These are phyloP conservation scores for Crithidia brevicula DNA, from an alignment of 208 protist genomes.

Conservation along the genomic window DNA sequence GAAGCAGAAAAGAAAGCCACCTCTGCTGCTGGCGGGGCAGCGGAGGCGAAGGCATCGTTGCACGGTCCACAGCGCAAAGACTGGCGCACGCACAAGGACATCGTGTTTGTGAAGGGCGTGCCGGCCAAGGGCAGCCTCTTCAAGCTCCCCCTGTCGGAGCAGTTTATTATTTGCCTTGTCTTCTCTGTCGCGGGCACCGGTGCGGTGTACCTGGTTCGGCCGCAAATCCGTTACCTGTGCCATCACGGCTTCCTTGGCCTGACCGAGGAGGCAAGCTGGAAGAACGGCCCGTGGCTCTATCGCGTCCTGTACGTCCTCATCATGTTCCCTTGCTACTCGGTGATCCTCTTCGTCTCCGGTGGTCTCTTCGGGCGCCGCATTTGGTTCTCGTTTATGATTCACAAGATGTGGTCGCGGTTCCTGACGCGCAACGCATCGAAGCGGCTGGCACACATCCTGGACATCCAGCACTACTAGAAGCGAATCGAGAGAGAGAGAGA, in stretches of 20 bases:
- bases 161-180: slow-evolving; percentile 82
- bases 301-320: slow-evolving; percentile 78
- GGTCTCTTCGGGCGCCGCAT: slow-evolving; percentile 80
- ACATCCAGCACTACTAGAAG: slow-evolving; percentile 83
- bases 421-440: slow-evolving; percentile 57
- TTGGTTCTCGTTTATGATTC: slow-evolving; percentile 92
- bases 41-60: slow-evolving; percentile 26
- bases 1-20: slow-evolving; percentile 36
- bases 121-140: slow-evolving; percentile 76
- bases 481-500: too few species aligned
- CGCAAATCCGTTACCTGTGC: slow-evolving; percentile 73
- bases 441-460: slow-evolving; percentile 63
- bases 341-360: slow-evolving; percentile 75
- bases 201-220: slow-evolving; percentile 73
- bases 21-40: slow-evolving; percentile 23
- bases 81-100: slow-evolving; percentile 78
- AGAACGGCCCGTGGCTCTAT: slow-evolving; percentile 86
- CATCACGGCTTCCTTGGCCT: slow-evolving; percentile 81
- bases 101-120: slow-evolving; percentile 84
- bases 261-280: slow-evolving; percentile 70
- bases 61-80: slow-evolving; percentile 66
- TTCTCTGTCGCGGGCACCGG: slow-evolving; percentile 79
- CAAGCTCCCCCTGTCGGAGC: slow-evolving; percentile 75
- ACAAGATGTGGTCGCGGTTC: slow-evolving; percentile 91
- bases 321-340: slow-evolving; percentile 85